These are phyloP conservation scores for Calonectria pteridis DNA, from an alignment of 2,329 filamentous ascomycete genomes.

Conservation along the genomic window DNA sequence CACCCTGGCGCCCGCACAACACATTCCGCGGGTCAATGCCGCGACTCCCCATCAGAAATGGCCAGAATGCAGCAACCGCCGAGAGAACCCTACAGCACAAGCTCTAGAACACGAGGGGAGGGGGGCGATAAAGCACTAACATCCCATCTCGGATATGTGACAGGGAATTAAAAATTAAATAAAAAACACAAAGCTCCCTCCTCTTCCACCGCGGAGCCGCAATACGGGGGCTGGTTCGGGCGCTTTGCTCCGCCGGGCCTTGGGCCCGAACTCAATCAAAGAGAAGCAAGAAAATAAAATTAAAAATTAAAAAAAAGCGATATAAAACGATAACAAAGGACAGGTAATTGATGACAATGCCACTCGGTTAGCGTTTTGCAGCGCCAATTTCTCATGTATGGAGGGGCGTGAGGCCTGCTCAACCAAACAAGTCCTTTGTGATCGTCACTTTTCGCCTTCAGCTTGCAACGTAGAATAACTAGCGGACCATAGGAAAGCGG, in stretches of 20 bases:
- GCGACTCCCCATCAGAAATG: neutral
- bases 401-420: neutral
- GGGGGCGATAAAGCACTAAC: neutral
- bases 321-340: neutral
- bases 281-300: neutral
- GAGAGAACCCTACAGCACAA: neutral
- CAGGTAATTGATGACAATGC: neutral
- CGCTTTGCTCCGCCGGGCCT: neutral
- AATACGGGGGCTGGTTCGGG: neutral
- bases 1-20: conserved; percentile 5
- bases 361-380: neutral
- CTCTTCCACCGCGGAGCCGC: neutral
- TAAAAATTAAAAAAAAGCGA: too few species aligned
- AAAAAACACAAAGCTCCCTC: neutral
- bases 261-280: neutral
- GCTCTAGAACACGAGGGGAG: neutral
- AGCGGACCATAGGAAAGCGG: neutral
- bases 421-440: neutral
- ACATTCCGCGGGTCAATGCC: neutral
- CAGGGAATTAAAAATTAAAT: too few species aligned
- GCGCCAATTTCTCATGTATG: neutral
- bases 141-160: neutral
- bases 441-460: neutral
- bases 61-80: neutral
- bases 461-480: neutral